Base-by-base conservation (phyloP, 2,329 filamentous ascomycete genomes). In the Xylaria sp. region DNA sequence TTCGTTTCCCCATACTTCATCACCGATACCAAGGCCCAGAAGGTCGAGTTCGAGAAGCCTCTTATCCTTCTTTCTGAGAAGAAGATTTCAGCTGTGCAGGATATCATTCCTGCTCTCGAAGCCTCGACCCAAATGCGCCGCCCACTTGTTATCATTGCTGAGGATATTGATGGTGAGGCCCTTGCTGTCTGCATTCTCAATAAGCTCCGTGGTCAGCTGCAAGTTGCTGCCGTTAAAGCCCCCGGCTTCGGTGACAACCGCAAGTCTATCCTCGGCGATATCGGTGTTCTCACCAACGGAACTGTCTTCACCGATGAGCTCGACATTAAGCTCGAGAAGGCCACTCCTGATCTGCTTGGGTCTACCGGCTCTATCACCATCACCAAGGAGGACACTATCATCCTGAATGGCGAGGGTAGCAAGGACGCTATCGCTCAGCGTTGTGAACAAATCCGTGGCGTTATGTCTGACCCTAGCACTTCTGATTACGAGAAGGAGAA, bases 401-500 rank as follows among this genome's bases (percentile, higher is more conserved):
- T 99, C 80, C 90, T 99, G 72, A 99, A 99, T 83, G 96, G 96
- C 66, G 94, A 97, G 79, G 96, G 96, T 73, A 92, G 86, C 91
- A 98, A 98, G 89, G 96, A 99, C 80, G 82, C 88, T 74, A 97
- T 99, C 78, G 84, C 92, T 73, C 94, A 98, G 88, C 93, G 96
- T 81, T 98, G 96, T 85, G 96, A 99, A 86, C 96, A 99, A 88
- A 99, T 99, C 84, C 94, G 96, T 76, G 94, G 95, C 75, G 94
- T 98, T 84, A 97, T 98, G 87, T 88, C 87, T 71, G 96, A 99
- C 85, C 92, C 95, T 74, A 91, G 89, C 77, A 99, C 96, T 73
- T 98, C 94, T 58, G 96, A 99, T 80, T 99, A 99, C 85, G 96
- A 99, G 90, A 98, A 98, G 90, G 96, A 99, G 92, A 99, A 99